Conservation (phyloP, 805 yeast genomes). For the Kockiozyma suomiensis region DNA sequence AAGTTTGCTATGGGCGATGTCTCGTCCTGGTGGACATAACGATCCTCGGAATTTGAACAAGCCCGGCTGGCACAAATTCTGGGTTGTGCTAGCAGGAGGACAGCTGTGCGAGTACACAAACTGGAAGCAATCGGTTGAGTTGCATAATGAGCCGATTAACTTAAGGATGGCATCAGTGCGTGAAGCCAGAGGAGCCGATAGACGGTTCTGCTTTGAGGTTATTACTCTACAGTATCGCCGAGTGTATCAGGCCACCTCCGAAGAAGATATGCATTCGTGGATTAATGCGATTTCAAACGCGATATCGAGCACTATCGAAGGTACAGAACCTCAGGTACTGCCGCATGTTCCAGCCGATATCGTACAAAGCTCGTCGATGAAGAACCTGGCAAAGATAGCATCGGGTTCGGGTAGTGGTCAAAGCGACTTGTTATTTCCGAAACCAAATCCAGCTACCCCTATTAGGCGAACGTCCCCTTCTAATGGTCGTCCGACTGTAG, state of each 20-base stretch:
- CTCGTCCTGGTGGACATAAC: slow-evolving; percentile 44
- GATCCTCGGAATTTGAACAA: slow-evolving; percentile 44
- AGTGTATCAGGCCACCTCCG: slow-evolving; percentile 72
- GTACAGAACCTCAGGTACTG: slow-evolving; percentile 27
- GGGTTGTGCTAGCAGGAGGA: slow-evolving; percentile 77
- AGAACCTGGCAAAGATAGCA: neutral
- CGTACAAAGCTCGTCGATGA: neutral
- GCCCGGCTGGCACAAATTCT: slow-evolving; percentile 78
- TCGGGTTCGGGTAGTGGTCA: neutral
- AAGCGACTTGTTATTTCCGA: slow-evolving; percentile 4
- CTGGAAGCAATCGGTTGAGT: slow-evolving; percentile 70
- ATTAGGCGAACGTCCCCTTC: neutral
- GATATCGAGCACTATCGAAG: slow-evolving; percentile 48
- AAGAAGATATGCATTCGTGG: slow-evolving; percentile 71
- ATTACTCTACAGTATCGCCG: slow-evolving; percentile 72
- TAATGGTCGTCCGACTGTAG: neutral
- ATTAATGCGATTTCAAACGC: slow-evolving; percentile 63
- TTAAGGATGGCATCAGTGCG: slow-evolving; percentile 67
- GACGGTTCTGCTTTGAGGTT: slow-evolving; percentile 70
- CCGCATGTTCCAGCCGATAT: neutral
- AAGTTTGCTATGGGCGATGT: slow-evolving; percentile 50
- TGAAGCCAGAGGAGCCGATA: slow-evolving; percentile 46
- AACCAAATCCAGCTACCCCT: slow-evolving; percentile 11
- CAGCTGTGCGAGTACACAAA: slow-evolving; percentile 70
- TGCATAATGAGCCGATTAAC: slow-evolving; percentile 69